Conservation (phyloP, 768 basidiomycete species). For the Kockovaella imperatae region DNA sequence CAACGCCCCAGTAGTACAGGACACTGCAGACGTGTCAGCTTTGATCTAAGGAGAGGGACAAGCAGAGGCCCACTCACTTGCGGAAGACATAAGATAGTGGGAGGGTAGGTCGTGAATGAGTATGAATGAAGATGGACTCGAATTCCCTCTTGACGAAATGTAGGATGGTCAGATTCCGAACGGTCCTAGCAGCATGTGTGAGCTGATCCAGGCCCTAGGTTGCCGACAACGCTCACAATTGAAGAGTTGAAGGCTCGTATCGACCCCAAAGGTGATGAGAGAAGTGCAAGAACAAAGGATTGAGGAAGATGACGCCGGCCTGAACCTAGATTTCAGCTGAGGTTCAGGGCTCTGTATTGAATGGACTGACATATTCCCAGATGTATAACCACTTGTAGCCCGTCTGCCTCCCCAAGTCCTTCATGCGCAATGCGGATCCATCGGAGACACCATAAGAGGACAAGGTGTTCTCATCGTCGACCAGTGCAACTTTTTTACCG, state of each 20-base stretch:
- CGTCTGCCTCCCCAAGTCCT: conserved; percentile 86
- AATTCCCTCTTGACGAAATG: conserved; percentile 89
- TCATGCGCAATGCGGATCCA: conserved; percentile 63
- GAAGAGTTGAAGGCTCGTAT: conserved; percentile 45
- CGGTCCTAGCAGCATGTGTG: conserved; percentile 51
- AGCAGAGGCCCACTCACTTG: conserved; percentile 55
- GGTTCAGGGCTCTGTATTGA: not conserved
- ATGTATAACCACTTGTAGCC: conserved; percentile 83
- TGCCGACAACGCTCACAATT: conserved; percentile 31
- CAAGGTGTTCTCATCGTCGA: conserved; percentile 60
- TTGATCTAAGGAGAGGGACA: not conserved
- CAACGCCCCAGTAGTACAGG: conserved; percentile 76
- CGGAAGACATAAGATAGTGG: conserved; percentile 75
- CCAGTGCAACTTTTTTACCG: conserved; percentile 50
- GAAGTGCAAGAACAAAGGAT: conserved; percentile 72
- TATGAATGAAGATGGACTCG: conserved; percentile 88
- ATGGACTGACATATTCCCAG: conserved; percentile 77
- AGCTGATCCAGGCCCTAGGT: not conserved
- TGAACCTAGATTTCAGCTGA: conserved; percentile 37
- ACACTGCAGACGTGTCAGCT: conserved; percentile 55
- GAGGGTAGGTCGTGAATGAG: conserved; percentile 93
- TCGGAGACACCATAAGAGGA: conserved; percentile 54
- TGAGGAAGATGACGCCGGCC: conserved; percentile 81
- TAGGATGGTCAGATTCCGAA: conserved; percentile 60
- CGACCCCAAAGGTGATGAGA: conserved; percentile 63